Evolutionary conservation across 805 yeast genomes (phyloP).

Genomic region (Candida awuae): DNA sequence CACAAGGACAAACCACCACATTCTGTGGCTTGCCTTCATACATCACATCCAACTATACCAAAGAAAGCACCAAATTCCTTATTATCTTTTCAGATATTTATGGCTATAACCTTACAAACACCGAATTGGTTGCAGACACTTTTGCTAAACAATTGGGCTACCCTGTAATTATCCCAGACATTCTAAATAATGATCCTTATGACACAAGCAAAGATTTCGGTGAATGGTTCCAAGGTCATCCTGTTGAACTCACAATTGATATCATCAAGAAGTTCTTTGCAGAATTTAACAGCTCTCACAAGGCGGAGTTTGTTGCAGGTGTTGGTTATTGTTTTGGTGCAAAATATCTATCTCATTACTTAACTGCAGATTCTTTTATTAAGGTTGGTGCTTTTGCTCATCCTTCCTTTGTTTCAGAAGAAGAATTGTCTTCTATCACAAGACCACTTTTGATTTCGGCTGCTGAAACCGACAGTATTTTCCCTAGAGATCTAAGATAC

Average conservation of each 20-base stretch:
- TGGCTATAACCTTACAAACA: slow-evolving; percentile 55
- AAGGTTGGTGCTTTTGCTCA: slow-evolving; percentile 73
- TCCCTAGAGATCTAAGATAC: slow-evolving; percentile 56
- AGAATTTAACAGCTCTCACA: slow-evolving; percentile 35
- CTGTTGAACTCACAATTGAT: slow-evolving; percentile 38
- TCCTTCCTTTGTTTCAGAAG: slow-evolving; percentile 65
- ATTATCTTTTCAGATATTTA: slow-evolving; percentile 63
- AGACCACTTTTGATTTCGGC: slow-evolving; percentile 65
- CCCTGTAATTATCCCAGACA: slow-evolving; percentile 69
- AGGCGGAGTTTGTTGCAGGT: slow-evolving; percentile 44
- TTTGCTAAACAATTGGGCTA: slow-evolving; percentile 52
- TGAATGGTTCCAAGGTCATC: slow-evolving; percentile 38
- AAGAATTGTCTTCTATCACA: slow-evolving; percentile 50
- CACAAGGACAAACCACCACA: slow-evolving; percentile 36
- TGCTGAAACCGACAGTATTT: slow-evolving; percentile 62
- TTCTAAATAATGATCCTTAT: slow-evolving; percentile 48
- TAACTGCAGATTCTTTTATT: slow-evolving; percentile 29
- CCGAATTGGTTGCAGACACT: slow-evolving; percentile 53
- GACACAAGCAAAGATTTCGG: slow-evolving; percentile 23
- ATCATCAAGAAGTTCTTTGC: slow-evolving; percentile 42
- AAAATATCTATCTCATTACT: slow-evolving; percentile 50
- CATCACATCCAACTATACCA: slow-evolving; percentile 37
- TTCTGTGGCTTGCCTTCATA: slow-evolving; percentile 40
- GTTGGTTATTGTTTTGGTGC: slow-evolving; percentile 87
- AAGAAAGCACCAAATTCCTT: slow-evolving; percentile 36